These are phyloP conservation scores for Lotmaria passim DNA, from an alignment of 208 protist genomes.

Conservation along the genomic window DNA sequence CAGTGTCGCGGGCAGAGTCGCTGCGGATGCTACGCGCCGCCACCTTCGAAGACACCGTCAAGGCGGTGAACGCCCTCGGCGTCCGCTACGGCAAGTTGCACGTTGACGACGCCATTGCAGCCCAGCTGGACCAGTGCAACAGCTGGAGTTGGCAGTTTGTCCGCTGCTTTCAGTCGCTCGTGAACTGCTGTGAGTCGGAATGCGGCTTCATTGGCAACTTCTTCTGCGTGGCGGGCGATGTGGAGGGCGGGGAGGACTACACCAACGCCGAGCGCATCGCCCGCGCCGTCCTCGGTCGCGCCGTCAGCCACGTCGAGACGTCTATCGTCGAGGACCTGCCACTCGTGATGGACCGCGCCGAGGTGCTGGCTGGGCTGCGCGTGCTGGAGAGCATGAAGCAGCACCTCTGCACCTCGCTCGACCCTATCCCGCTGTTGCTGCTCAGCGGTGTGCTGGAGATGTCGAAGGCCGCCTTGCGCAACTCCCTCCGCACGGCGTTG, in stretches of 20 bases:
- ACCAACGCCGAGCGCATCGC: constrained; percentile 60
- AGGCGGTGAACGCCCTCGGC: constrained; percentile 48
- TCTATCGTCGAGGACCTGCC: constrained; percentile 50
- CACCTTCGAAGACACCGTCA: constrained; percentile 68
- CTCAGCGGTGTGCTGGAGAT: constrained; percentile 83
- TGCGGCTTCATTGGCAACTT: constrained; percentile 85
- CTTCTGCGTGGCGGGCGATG: constrained; percentile 62
- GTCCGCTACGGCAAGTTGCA: constrained; percentile 56
- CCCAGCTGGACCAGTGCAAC: constrained; percentile 53
- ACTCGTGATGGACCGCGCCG: constrained; percentile 57
- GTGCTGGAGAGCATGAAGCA: constrained; percentile 76
- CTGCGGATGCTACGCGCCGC: constrained; percentile 44
- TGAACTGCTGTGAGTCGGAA: constrained; percentile 65
- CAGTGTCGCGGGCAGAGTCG: constrained; percentile 20
- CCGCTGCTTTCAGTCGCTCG: constrained; percentile 53
- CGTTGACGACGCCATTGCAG: constrained; percentile 34
- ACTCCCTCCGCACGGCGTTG: constrained; percentile 53
- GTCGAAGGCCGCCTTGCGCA: constrained; percentile 61
- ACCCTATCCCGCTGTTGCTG: constrained; percentile 84
- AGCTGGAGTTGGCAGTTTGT: constrained; percentile 76
- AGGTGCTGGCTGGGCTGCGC: constrained; percentile 69
- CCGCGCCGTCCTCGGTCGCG: constrained; percentile 52
- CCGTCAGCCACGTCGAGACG: constrained; percentile 43
- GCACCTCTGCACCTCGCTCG: constrained; percentile 73
- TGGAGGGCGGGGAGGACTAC: constrained; percentile 57